Conservation (phyloP, 2,329 filamentous ascomycete genomes). For the Trichoderma koningiopsis region DNA sequence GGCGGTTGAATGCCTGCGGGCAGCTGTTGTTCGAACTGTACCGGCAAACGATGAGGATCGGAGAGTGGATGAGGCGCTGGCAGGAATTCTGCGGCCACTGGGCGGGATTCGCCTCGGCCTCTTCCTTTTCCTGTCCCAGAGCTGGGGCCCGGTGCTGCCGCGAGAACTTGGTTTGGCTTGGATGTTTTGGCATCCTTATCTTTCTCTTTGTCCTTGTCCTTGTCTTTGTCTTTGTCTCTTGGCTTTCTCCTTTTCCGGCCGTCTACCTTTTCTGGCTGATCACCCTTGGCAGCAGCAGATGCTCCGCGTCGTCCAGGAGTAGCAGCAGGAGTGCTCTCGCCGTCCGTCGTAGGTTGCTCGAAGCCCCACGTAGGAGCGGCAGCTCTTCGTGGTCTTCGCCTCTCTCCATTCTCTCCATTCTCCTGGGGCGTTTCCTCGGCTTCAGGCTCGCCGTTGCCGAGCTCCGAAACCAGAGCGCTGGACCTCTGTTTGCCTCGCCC, state of each 20-base stretch:
- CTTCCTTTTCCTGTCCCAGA: constrained; percentile 46
- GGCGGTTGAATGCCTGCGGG: constrained; percentile 46
- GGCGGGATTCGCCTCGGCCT: constrained; percentile 58
- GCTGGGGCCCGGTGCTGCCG: constrained; percentile 46
- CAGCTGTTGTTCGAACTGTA: constrained; percentile 49
- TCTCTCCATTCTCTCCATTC: constrained; percentile 60
- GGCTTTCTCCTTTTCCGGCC: constrained; percentile 45
- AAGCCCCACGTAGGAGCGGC: constrained; percentile 72
- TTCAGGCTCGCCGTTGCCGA: constrained; percentile 61
- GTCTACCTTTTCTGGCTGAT: constrained; percentile 50
- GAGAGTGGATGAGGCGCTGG: constrained; percentile 40
- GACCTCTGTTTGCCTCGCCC: constrained; percentile 60
- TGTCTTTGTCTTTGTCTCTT: constrained; percentile 43
- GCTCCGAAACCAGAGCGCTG: constrained; percentile 67
- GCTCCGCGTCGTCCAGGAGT: constrained; percentile 58
- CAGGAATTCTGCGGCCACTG: constrained; percentile 45
- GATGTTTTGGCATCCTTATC: constrained; percentile 38
- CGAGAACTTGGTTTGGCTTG: constrained; percentile 48
- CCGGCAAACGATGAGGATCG: constrained; percentile 45
- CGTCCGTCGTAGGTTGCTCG: constrained; percentile 61
- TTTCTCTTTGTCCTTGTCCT: constrained; percentile 25
- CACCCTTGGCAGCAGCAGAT: constrained; percentile 43
- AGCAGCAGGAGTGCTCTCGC: constrained; percentile 61
- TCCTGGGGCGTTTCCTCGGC: constrained; percentile 56
- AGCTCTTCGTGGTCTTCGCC: constrained; percentile 62